Evolutionary conservation across 345 rosid genomes (phyloP).

Genomic region (Salix caprea): DNA sequence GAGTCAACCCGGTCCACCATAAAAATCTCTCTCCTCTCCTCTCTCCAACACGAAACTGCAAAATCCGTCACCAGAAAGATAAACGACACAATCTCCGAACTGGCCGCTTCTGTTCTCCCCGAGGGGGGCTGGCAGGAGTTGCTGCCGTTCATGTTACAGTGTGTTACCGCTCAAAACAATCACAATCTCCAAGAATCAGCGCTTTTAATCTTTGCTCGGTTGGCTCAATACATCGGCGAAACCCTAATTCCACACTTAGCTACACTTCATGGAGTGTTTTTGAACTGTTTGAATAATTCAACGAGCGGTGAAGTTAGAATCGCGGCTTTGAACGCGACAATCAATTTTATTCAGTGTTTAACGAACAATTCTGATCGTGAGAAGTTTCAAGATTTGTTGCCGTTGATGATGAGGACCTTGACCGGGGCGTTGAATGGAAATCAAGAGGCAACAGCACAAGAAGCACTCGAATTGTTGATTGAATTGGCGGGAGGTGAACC

Average conservation of each 20-base stretch:
- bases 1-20: constrained; percentile 61
- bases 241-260: constrained; percentile 64
- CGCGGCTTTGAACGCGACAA: constrained; percentile 84
- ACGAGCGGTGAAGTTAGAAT: constrained; percentile 71
- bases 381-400: constrained; percentile 84
- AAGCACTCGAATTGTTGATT: constrained; percentile 83
- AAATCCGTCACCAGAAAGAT: constrained; percentile 77
- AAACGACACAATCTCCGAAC: constrained; percentile 84
- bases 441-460: constrained; percentile 86
- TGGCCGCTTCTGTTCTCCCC: constrained; percentile 66
- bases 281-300: constrained; percentile 52
- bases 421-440: constrained; percentile 78
- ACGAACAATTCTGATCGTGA: constrained; percentile 63
- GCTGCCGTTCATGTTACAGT: constrained; percentile 85
- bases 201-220: constrained; percentile 74
- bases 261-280: constrained; percentile 69
- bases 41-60: constrained; percentile 62
- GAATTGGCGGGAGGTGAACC: constrained; percentile 97
- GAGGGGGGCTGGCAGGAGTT: constrained; percentile 95
- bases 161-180: constrained; percentile 57
- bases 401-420: constrained; percentile 88
- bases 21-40: constrained; percentile 60
- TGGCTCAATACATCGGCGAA: constrained; percentile 80
- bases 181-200: constrained; percentile 80
- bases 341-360: constrained; percentile 77